These are phyloP conservation scores for Xylaria scruposa DNA, from an alignment of 495 filamentous ascomycete species.

Conservation along the genomic window DNA sequence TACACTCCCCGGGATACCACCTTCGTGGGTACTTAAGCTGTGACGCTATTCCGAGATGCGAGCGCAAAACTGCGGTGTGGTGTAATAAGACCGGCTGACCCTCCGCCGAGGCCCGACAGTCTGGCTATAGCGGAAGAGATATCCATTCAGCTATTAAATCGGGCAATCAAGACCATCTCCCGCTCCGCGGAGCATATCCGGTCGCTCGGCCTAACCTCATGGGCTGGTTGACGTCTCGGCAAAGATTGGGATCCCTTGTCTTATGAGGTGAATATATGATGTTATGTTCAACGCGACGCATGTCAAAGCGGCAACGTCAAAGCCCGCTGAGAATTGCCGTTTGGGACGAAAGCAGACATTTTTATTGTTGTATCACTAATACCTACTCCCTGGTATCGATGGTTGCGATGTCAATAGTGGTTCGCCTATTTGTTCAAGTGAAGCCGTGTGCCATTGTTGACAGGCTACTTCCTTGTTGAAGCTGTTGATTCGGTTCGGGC, in stretches of 20 bases:
- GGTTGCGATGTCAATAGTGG: not conserved
- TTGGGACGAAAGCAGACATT: constrained; percentile 1
- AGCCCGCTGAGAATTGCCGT: not conserved
- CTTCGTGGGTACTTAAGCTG: not conserved
- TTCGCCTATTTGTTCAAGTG: not conserved
- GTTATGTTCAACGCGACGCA: constrained; percentile 2
- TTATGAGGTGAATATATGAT: not conserved
- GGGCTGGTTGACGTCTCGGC: not conserved
- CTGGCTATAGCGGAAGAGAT: not conserved
- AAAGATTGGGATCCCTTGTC: constrained; percentile 6
- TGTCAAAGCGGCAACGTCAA: constrained; percentile 6
- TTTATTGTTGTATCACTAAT: constrained; percentile 6
- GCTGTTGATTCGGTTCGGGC: not conserved
- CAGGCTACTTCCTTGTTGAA: not conserved
- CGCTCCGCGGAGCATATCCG: constrained; percentile 17
- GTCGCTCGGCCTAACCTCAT: not conserved
- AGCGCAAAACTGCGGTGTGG: not conserved
- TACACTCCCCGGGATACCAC: not conserved
- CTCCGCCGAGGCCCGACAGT: not conserved
- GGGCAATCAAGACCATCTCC: constrained; percentile 11
- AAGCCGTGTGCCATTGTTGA: not conserved
- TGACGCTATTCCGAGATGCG: not conserved
- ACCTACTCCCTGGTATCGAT: not conserved
- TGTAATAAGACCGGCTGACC: constrained; percentile 1
- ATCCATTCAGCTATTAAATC: not conserved